These are phyloP conservation scores for Fusarium hostae DNA, from an alignment of 2,329 filamentous ascomycete species.

Conservation along the genomic window DNA sequence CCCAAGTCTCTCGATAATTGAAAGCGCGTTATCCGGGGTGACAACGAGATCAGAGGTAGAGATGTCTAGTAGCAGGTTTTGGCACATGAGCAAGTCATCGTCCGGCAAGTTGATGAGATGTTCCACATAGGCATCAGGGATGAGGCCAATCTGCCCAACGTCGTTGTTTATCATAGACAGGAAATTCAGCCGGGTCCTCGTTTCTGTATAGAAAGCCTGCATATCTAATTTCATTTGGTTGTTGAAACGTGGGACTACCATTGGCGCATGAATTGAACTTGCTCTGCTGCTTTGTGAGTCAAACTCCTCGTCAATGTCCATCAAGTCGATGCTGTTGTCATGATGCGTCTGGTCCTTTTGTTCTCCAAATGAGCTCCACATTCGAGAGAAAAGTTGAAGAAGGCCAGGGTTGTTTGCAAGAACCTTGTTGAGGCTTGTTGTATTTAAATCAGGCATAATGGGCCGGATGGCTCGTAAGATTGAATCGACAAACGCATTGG, in stretches of 20 bases:
- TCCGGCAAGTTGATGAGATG: constrained; percentile 60
- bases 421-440: constrained; percentile 52
- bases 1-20: constrained; percentile 63
- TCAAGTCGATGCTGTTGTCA: constrained; percentile 60
- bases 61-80: constrained; percentile 61
- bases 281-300: constrained; percentile 67
- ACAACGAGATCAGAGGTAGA: constrained; percentile 65
- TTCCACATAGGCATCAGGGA: constrained; percentile 63
- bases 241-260: constrained; percentile 60
- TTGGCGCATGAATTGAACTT: constrained; percentile 50
- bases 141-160: constrained; percentile 57
- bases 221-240: constrained; percentile 55
- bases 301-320: constrained; percentile 76
- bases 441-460: constrained; percentile 59
- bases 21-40: constrained; percentile 57
- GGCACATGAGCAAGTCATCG: constrained; percentile 65
- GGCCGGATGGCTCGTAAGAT: constrained; percentile 57
- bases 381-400: constrained; percentile 55
- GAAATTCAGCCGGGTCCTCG: constrained; percentile 58
- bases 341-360: constrained; percentile 36
- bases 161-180: constrained; percentile 58
- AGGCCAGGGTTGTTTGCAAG: constrained; percentile 54
- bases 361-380: constrained; percentile 48
- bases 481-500: constrained; percentile 57
- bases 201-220: constrained; percentile 61